Evolutionary conservation across 1,284 basidiomycete species (phyloP).

Genomic region (Sphaerobolus stellatus): DNA sequence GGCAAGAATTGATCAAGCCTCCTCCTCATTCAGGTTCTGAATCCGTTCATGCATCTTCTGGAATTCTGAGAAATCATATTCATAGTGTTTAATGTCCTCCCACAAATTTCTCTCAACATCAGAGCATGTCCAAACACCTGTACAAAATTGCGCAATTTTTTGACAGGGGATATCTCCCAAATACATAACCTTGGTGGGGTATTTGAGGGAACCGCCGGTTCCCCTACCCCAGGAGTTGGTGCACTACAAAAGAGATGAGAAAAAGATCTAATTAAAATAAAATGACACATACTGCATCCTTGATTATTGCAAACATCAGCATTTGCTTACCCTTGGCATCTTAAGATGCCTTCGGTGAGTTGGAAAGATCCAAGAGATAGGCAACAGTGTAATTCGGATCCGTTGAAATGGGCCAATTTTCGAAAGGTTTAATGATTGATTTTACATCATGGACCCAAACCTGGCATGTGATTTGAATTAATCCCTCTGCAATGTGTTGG

Average conservation of each 20-base stretch:
- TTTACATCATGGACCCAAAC: neutral
- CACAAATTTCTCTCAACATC: neutral
- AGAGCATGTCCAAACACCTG: slow-evolving; percentile 6
- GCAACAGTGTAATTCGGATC: neutral
- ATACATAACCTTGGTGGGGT: slow-evolving; percentile 7
- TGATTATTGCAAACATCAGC: slow-evolving; percentile 9
- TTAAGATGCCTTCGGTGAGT: neutral
- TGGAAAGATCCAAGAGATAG: slow-evolving; percentile 1
- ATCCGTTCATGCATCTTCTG: neutral
- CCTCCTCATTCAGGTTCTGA: no score
- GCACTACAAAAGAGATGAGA: slow-evolving; percentile 1
- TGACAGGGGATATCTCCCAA: slow-evolving; percentile 9
- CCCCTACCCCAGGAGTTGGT: slow-evolving; percentile 9
- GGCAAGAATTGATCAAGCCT: no score
- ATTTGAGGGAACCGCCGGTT: slow-evolving; percentile 5
- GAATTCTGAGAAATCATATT: neutral
- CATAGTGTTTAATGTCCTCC: slow-evolving; percentile 5
- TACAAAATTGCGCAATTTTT: slow-evolving; percentile 10
- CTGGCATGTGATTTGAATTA: neutral
- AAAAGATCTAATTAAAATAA: neutral
- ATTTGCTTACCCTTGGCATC: neutral
- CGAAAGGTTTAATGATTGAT: neutral
- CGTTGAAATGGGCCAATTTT: neutral
- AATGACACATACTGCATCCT: slow-evolving; percentile 2
- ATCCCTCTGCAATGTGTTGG: no score